Conservation (phyloP, 2,329 filamentous ascomycete species). For the Talaromyces piceae region DNA sequence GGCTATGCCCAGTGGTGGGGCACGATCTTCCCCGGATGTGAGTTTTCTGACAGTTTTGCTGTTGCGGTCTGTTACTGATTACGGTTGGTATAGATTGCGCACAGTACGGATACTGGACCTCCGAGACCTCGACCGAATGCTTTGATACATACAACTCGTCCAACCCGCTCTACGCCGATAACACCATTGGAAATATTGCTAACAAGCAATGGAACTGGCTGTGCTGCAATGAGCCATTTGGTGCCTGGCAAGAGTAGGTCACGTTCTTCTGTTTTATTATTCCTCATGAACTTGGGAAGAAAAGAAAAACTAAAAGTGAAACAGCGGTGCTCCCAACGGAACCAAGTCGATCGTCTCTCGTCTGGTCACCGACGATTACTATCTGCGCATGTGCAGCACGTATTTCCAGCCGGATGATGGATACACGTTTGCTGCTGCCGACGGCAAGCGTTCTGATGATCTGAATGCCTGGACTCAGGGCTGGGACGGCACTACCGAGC, state of each 20-base stretch:
- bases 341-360: slow-evolving; percentile 46
- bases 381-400: slow-evolving; percentile 47
- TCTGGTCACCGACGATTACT: slow-evolving; percentile 46
- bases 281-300: too few relatives aligned
- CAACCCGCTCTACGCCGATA: slow-evolving; percentile 46
- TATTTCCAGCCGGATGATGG: slow-evolving; percentile 48
- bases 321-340: slow-evolving; percentile 41
- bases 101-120: slow-evolving; percentile 43
- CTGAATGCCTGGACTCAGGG: slow-evolving; percentile 51
- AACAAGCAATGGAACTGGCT: slow-evolving; percentile 55
- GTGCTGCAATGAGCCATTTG: slow-evolving; percentile 57
- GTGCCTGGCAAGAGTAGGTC: slow-evolving; percentile 49
- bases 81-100: slow-evolving; percentile 35
- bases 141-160: slow-evolving; percentile 47
- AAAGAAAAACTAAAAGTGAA: slow-evolving; percentile 14
- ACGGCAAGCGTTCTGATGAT: slow-evolving; percentile 41
- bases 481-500: slow-evolving; percentile 45
- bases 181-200: slow-evolving; percentile 37
- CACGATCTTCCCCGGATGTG: slow-evolving; percentile 41
- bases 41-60: slow-evolving; percentile 36
- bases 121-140: slow-evolving; percentile 41
- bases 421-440: slow-evolving; percentile 44
- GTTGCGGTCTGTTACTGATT: not conserved
- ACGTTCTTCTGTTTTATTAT: not conserved
- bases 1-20: slow-evolving; percentile 52